These are phyloP conservation scores for Dipteronia sinensis DNA, from an alignment of 345 rosid genomes.

Conservation along the genomic window DNA sequence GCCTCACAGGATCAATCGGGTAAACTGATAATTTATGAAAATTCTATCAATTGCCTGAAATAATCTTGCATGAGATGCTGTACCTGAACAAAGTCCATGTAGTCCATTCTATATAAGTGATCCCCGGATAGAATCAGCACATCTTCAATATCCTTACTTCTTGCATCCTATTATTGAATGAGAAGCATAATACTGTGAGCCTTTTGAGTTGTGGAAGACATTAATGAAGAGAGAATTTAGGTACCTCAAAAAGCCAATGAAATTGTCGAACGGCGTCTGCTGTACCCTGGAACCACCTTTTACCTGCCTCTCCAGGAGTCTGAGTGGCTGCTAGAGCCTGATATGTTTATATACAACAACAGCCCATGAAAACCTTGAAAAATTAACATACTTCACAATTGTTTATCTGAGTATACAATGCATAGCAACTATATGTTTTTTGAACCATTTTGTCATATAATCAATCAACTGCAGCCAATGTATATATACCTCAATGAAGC, in stretches of 20 bases:
- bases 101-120: conserved; percentile 93
- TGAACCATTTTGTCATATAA: background rate
- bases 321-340: conserved; percentile 95
- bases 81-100: conserved; percentile 93
- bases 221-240: background rate
- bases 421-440: background rate
- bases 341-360: background rate
- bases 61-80: conserved; percentile 6
- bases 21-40: background rate
- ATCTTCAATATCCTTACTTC: conserved; percentile 84
- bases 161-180: conserved; percentile 49
- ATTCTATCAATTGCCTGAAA: background rate
- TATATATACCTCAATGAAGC: conserved; percentile 69
- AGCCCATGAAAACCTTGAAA: background rate
- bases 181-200: background rate
- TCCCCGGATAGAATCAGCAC: conserved; percentile 93
- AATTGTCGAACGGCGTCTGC: conserved; percentile 97
- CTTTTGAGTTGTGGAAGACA: background rate
- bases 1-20: conserved; percentile 5
- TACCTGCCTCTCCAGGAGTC: conserved; percentile 90
- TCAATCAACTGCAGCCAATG: too few species aligned
- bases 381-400: background rate
- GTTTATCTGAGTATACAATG: background rate
- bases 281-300: conserved; percentile 95
- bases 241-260: conserved; percentile 97